Conservation (phyloP, 1,139 yeast genomes). For the Zygotorulaspora mrakii region DNA sequence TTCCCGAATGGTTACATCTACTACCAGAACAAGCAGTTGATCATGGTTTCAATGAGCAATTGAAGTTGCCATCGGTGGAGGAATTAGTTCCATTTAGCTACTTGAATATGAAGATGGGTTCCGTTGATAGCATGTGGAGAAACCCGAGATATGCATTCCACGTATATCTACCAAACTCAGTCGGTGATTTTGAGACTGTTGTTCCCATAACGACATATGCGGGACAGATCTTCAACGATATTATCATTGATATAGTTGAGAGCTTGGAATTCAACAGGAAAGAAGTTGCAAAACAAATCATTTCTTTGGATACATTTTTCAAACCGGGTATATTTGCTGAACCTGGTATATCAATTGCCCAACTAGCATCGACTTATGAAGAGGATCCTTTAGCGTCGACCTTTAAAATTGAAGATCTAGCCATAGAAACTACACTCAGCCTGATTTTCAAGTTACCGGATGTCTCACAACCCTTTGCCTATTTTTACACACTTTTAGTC, state of each 20-base stretch:
- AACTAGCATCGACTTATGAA: constrained; percentile 46
- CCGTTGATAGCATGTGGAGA: constrained; percentile 50
- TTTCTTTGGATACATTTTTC: constrained; percentile 72
- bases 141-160: constrained; percentile 62
- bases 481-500: constrained; percentile 81
- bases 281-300: constrained; percentile 80
- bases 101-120: constrained; percentile 39
- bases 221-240: constrained; percentile 67
- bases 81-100: constrained; percentile 36
- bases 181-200: constrained; percentile 60
- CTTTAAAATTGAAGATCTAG: constrained; percentile 89
- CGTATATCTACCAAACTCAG: constrained; percentile 50
- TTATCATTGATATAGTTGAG: constrained; percentile 68
- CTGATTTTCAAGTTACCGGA: constrained; percentile 73
- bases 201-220: constrained; percentile 61
- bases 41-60: constrained; percentile 35
- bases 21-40: constrained; percentile 28
- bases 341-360: constrained; percentile 80
- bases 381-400: constrained; percentile 48
- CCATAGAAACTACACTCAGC: constrained; percentile 76
- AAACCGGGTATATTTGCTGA: constrained; percentile 69
- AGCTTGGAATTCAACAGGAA: constrained; percentile 84
- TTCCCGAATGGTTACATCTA: constrained; percentile 32
- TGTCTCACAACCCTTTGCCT: constrained; percentile 63
- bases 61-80: constrained; percentile 43